phyloP scores from a whole-genome alignment of 1,284 basidiomycete species.

The Gymnopus androsaceus region DNA sequence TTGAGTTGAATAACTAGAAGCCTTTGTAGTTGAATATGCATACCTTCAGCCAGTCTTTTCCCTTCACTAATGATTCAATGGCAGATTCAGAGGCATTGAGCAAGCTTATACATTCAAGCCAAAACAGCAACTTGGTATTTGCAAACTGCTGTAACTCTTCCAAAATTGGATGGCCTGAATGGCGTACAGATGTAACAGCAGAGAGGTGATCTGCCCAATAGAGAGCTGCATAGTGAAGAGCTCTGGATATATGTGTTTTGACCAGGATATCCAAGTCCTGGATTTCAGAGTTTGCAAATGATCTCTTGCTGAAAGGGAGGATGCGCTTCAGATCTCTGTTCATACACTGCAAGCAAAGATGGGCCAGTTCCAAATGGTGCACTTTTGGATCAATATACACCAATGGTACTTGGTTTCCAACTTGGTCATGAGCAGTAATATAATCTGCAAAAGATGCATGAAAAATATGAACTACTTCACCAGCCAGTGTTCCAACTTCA shows the following conservation, averaged over 20 bases:
- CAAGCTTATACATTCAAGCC: conserved; percentile 1
- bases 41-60: background rate
- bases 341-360: conserved; percentile 6
- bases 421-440: background rate
- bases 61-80: background rate
- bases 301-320: background rate
- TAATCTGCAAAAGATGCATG: conserved; percentile 3
- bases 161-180: background rate
- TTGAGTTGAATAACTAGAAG: background rate
- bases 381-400: background rate
- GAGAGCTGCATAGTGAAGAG: background rate
- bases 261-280: background rate
- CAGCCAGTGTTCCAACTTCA: background rate
- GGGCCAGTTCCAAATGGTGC: conserved; percentile 1
- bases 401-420: background rate
- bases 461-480: background rate
- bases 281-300: background rate
- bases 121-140: background rate
- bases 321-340: conserved; percentile 15
- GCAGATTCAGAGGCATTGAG: background rate
- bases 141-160: background rate
- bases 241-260: background rate
- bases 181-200: background rate
- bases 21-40: background rate
- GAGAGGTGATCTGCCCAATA: conserved; percentile 5